Evolutionary conservation across 2,329 filamentous ascomycete genomes (phyloP), one percentile per base, ranked within the genome.

Genomic region (Thermothelomyces thermophilus): DNA sequence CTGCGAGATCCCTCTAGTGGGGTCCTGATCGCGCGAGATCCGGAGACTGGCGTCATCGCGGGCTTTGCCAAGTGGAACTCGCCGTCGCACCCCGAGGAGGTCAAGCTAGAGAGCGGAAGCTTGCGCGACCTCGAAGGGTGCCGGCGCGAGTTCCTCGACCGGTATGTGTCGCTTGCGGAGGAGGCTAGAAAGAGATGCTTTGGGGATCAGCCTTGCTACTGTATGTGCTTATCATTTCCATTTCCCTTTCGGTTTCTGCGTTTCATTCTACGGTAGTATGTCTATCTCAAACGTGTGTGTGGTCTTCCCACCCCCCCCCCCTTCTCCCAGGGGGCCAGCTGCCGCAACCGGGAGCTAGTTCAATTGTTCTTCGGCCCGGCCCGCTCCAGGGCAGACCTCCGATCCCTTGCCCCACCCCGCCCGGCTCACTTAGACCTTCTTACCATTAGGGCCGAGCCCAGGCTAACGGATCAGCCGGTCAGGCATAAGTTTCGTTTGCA

Each of bases 401-500:
- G 31, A 44, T 35, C 30, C 22, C 14, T 40, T 17, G 9, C 28
- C 22, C 31, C n/a, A 36, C 42, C 17, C 50, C 35, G 40, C 39
- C 48, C 43, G 24, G n/a, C n/a, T 28, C n/a, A n/a, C 16, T 45
- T 37, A 19, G 22, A 5, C n/a, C 20, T 37, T n/a, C n/a, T n/a
- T n/a, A n/a, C 13, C 19, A 26, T 9, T 9, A 9, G 17, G n/a
- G 36, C 30, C 16, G 17, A 10, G n/a, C 9, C 46, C 39, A 33
- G 43, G 24, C 24, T 24, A 9, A 13, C 6, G n/a, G n/a, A n/a
- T n/a, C n/a, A 22, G 9, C 3, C 35, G 40, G 39, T 7, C 41
- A 56, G 55, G 43, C 34, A 28, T 67, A 67, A 69, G 47, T 63
- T 72, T 70, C 54, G 58, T 72, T 46, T 72, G 69, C 56, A 66